Evolutionary conservation across 257 asterid genomes (phyloP).

Genomic region (Catharanthus roseus): DNA sequence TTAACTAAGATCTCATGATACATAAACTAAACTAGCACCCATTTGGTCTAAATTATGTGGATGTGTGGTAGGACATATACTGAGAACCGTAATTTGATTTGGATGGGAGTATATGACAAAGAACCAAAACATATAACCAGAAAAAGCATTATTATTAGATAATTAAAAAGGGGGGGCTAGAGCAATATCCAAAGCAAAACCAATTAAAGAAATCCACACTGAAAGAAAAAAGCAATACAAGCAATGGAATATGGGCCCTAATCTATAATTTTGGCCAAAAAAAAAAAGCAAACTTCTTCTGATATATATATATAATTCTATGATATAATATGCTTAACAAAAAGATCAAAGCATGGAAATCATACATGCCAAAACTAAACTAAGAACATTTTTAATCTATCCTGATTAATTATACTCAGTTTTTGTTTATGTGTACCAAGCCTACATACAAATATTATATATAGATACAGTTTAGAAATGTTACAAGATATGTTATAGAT

Average conservation of each 20-base stretch:
- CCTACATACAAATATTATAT: too few relatives aligned
- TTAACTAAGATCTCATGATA: neutral
- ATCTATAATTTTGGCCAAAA: neutral
- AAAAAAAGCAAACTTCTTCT: neutral
- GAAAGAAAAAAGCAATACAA: neutral
- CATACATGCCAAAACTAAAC: constrained; percentile 8
- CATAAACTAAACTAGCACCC: neutral
- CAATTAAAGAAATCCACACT: constrained; percentile 3
- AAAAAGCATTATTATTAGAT: neutral
- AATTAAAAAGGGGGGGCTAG: neutral
- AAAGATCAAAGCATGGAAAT: neutral
- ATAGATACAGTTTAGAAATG: too few relatives aligned
- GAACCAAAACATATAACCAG: neutral
- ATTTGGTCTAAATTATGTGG: too few relatives aligned
- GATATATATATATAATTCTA: neutral
- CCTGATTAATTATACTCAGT: too few relatives aligned
- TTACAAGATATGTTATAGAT: too few relatives aligned
- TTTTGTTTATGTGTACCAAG: neutral
- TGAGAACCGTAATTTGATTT: neutral
- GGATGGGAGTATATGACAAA: neutral
- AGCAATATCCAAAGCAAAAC: constrained; percentile 6
- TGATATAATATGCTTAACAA: neutral
- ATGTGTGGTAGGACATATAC: neutral
- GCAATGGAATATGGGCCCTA: constrained; percentile 5
- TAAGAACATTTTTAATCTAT: neutral